Evolutionary conservation across 768 basidiomycete genomes (phyloP), one percentile per base, ranked within the genome.

Genomic region (Lactarius trivialis): DNA sequence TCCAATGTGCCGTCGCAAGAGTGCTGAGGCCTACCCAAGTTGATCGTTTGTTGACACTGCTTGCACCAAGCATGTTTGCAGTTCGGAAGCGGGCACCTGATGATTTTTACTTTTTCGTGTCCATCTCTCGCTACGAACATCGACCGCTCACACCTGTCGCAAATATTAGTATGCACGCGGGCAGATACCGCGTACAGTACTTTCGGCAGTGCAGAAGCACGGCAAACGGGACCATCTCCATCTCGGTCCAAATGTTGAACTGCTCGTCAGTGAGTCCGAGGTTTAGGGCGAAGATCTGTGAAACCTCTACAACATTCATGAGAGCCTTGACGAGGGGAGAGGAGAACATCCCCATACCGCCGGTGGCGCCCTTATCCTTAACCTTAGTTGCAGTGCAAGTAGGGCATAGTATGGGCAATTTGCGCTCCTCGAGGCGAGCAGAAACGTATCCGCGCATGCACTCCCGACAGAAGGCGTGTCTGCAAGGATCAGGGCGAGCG

Each of bases 351-450:
- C 54, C 62, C 75, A 63, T 70, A 77, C 78, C 73, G 50, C 72
- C 71, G 19, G 73, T 73, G 15, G 69, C 67, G 5, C 34, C 56
- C 55, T 60, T 58, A 14, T 54, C 60, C 39, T 43, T 60, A 15
- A 69, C 61, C 11, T 64, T 68, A 33, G 71, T 68, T 17, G 74
- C 70, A 17, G 74, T 71, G 61, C 87, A 88, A 34, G 78, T 67
- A 1, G 86, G 87, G 70, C 86, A 88, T 14, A 79, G 68, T 33
- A 88, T 80, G 4, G 86, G 86, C 53, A 79, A 86, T 12, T 76
- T 77, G 56, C 76, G 77, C 39, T 83, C 82, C 17, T 75, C 73
- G 21, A 88, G 74, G 70, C 79, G 80, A 6, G 78, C 73, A 33
- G 66, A 66, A 12, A 81, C 71, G 55, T 81, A 78, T 5, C 62